Base-by-base conservation (phyloP, 495 filamentous ascomycete species). In the Paragyromitra xinjiangensis region DNA sequence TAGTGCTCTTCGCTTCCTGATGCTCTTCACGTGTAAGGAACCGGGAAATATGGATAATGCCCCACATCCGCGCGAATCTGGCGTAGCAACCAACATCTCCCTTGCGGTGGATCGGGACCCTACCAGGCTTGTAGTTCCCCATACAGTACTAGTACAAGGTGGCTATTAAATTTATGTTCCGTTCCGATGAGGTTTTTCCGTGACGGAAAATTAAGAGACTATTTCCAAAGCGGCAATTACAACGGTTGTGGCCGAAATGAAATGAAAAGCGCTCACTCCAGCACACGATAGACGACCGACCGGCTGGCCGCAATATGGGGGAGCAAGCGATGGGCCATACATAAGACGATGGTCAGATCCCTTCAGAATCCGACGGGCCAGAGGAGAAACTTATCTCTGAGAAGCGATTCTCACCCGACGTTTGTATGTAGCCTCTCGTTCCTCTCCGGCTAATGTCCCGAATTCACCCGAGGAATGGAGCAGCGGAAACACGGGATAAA, bases 181-280 rank as follows among this genome's bases (percentile, higher is more conserved):
- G 66, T 40, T 71, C 77, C 73, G 73, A 45, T 44, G 45, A 78
- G 63, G 74, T 73, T 78, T 79, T 79, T 72, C 74, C 77, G 77
- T 78, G 29, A 71, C 66, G 77, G 77, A 61, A 64, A 72, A 77
- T 73, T 66, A 40, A 29, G 34, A 5, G 61, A n/a, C 34, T 45
- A 59, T 53, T 48, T 55, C 76, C 42, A 71, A 78, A 63, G 48
- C 34, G n/a, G 74, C 42, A 78, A 59, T 37, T 56, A 14, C n/a
- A 62, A 65, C 44, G 42, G 50, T 59, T 44, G 51, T 24, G 63
- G 68, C 74, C 59, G 58, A 55, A 65, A 51, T 55, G 55, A 55
- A 65, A 51, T 55, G 42, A 75, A 76, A 76, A 76, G 37, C 67
- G 39, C 29, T 34, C 29, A 34, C 29, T 50, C 51, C 68, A 65